Conservation (phyloP, 73 alveolate genomes). For the Paramecium pentaurelia region DNA sequence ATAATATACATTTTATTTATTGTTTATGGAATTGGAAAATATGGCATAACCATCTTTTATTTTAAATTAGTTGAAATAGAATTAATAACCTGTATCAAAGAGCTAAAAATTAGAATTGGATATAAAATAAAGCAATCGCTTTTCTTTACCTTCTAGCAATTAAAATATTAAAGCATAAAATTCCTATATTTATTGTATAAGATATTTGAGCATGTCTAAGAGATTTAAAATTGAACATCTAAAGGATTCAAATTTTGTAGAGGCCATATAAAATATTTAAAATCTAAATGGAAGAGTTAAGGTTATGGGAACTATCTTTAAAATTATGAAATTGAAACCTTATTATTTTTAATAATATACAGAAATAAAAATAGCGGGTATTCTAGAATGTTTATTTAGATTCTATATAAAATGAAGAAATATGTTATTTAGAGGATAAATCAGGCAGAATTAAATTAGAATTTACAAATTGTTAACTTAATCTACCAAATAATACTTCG, state of each 20-base stretch:
- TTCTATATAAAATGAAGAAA: neutral
- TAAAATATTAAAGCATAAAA: neutral
- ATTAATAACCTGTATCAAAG: neutral
- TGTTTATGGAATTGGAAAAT: neutral
- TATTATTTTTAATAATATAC: neutral
- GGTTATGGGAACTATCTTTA: neutral
- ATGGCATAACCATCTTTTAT: neutral
- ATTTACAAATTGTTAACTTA: neutral
- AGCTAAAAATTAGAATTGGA: neutral
- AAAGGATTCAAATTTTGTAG: neutral
- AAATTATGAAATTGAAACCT: conserved; percentile 35
- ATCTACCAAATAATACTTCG: neutral
- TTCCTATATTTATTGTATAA: neutral
- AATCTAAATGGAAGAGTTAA: neutral
- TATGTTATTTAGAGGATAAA: neutral
- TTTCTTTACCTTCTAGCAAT: neutral
- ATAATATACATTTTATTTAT: neutral
- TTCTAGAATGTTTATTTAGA: neutral
- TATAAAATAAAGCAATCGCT: neutral
- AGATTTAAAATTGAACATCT: neutral
- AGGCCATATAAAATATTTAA: neutral
- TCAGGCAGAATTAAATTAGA: conserved; percentile 33
- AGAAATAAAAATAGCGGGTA: neutral
- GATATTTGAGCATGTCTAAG: neutral
- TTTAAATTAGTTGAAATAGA: neutral